phyloP scores from a whole-genome alignment of 108 stramenopile genomes.

The Craspedostauros australis region DNA sequence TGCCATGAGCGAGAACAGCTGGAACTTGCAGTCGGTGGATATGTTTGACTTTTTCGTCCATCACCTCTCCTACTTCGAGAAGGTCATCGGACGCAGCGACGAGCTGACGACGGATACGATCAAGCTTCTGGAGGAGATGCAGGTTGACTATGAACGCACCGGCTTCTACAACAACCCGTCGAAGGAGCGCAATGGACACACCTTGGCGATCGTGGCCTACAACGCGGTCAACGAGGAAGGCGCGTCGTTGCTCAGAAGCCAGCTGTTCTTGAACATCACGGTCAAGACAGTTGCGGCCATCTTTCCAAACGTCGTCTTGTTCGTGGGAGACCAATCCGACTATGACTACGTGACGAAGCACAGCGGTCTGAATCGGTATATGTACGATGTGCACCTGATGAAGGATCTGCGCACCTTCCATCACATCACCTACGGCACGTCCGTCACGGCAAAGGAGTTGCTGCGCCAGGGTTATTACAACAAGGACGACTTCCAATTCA shows the following conservation, averaged over 20 bases:
- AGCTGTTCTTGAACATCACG: neutral
- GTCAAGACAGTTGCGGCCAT: neutral
- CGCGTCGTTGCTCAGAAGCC: neutral
- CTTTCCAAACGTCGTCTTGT: neutral
- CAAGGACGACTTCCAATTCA: neutral
- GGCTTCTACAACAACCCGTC: neutral
- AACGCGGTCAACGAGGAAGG: neutral
- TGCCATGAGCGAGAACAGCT: too few relatives aligned
- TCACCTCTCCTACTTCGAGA: neutral
- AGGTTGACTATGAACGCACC: neutral
- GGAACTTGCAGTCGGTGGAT: neutral
- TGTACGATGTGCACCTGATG: neutral
- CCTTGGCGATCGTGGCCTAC: neutral
- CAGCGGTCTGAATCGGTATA: neutral
- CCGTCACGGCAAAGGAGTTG: too few relatives aligned
- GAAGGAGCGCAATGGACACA: neutral
- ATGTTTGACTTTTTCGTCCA: conserved; percentile 4
- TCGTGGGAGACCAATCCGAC: neutral
- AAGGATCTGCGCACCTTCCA: conserved; percentile 4
- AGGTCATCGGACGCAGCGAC: neutral
- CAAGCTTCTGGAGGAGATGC: neutral
- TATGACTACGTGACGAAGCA: neutral
- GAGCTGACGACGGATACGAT: too few relatives aligned
- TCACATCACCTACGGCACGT: neutral
- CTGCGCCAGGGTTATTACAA: too few relatives aligned